Evolutionary conservation across 805 yeast species (phyloP).

Genomic region (Starmerella vaccinii): DNA sequence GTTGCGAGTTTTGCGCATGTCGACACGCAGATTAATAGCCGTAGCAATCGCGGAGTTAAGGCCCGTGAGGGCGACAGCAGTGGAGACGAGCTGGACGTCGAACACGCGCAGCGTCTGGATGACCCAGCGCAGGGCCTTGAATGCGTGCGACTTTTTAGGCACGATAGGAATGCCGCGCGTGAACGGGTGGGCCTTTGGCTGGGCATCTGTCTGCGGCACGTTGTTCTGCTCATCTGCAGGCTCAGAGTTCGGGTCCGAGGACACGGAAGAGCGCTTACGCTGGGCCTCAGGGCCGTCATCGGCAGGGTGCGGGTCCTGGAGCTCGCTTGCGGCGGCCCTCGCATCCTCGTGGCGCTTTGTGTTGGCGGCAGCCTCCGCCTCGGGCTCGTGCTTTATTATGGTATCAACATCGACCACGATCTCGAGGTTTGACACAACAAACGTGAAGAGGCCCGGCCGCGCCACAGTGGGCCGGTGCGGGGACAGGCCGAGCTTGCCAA

Average conservation of each 20-base stretch:
- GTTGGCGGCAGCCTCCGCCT: background rate
- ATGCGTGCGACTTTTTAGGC: conserved; percentile 11
- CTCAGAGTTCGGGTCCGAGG: too few species aligned
- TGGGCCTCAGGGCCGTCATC: background rate
- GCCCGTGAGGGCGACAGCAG: conserved; percentile 25
- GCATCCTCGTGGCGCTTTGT: conserved; percentile 1
- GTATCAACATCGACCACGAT: conserved; percentile 26
- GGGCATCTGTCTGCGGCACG: background rate
- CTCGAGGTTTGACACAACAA: conserved; percentile 30
- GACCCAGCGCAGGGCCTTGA: conserved; percentile 21
- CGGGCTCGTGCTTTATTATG: conserved; percentile 11
- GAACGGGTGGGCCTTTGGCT: background rate
- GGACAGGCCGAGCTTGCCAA: conserved; percentile 31
- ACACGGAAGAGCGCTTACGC: background rate
- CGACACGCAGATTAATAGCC: conserved; percentile 25
- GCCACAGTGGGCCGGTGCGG: conserved; percentile 36
- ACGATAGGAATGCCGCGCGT: conserved; percentile 18
- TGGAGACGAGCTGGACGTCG: conserved; percentile 25
- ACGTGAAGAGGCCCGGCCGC: conserved; percentile 34
- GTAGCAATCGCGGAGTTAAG: conserved; percentile 28
- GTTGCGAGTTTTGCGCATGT: conserved; percentile 27
- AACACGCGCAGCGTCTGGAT: conserved; percentile 24
- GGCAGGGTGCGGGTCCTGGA: background rate
- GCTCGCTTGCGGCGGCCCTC: background rate
- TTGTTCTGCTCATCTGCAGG: background rate